phyloP scores from a whole-genome alignment of 345 rosid species.

The Populus ilicifolia region DNA sequence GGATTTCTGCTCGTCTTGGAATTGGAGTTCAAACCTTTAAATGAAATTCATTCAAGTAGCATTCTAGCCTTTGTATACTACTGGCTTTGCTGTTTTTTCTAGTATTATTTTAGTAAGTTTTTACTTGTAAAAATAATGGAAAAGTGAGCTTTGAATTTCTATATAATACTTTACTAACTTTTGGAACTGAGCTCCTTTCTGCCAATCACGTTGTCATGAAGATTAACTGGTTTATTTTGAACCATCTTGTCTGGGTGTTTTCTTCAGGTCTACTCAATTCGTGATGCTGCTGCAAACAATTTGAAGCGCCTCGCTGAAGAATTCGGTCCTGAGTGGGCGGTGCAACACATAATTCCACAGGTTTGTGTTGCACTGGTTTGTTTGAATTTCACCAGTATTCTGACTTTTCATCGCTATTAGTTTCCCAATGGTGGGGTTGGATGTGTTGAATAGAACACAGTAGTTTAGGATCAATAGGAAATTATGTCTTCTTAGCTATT shows the following conservation, averaged over 20 bases:
- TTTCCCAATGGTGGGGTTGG: not conserved
- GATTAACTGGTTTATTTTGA: not conserved
- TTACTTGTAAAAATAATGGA: not conserved
- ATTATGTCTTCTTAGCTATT: no score
- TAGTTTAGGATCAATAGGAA: not conserved
- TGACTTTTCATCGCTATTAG: no score
- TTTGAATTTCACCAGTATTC: not conserved
- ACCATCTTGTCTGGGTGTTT: not conserved
- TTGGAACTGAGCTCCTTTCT: not conserved
- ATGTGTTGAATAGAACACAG: not conserved
- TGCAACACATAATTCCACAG: constrained; percentile 96
- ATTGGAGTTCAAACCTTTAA: not conserved
- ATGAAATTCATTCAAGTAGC: not conserved
- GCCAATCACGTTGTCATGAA: not conserved
- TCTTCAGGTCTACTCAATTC: constrained; percentile 77
- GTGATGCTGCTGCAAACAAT: constrained; percentile 93
- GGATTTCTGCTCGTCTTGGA: not conserved
- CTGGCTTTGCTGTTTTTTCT: not conserved
- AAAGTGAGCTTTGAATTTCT: not conserved
- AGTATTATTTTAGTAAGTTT: not conserved
- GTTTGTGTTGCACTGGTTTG: constrained; percentile 26
- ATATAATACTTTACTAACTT: not conserved
- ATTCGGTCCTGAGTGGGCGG: constrained; percentile 99
- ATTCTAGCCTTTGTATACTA: not conserved
- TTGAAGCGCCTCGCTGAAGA: constrained; percentile 94